Base-by-base conservation (phyloP, 2,329 filamentous ascomycete species). In the Parastagonospora nodorum region DNA sequence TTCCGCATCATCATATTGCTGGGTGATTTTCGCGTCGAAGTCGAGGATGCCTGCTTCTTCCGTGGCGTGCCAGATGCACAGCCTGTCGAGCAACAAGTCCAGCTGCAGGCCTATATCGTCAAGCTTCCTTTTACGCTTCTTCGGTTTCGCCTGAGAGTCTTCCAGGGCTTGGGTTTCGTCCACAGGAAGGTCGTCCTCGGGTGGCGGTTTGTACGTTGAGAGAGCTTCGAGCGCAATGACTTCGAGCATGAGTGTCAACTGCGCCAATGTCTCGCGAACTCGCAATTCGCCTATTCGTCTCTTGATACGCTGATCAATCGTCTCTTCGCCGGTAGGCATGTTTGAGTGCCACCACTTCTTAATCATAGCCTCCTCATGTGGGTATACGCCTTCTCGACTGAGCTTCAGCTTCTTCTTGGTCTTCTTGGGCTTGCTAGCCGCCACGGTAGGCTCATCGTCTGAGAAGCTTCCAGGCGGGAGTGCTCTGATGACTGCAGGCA, bases 51-150 rank as follows among this genome's bases (percentile, higher is more conserved):
- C 82, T 56, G 88, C 83, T 16, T 84, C 75, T 31, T 86, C 84
- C 7, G 89, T 86, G 3, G 89, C 90, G 66, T 92, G 88, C 89
- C 89, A 93, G 52, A 94, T 94, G 63, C 88, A 90, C 19, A 94
- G 77, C 40, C 88, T 85, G 70, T 94, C 90, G 7, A 90, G 83
- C 44, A 92, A 83, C 0, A 91, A 78, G 64, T 93, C 89, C 4
- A 92, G 77, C 15, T 90, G 78, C 7, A 85, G 75, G 1, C 81
- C 80, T 6, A 90, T 75, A 60, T 91, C 85, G 57, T 88, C 83
- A 48, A 83, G 84, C 61, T 87, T 89, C 70, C 83, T 87, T 55
- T 75, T 76, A 7, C 66, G 67, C 60, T 59, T 80, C 68, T 64
- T 81, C 31, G 60, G 53, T 29, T 58, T 60, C 5, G 40, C 24